Evolutionary conservation across 2,329 filamentous ascomycete species (phyloP).

Genomic region (Bipolaris sorokiniana): DNA sequence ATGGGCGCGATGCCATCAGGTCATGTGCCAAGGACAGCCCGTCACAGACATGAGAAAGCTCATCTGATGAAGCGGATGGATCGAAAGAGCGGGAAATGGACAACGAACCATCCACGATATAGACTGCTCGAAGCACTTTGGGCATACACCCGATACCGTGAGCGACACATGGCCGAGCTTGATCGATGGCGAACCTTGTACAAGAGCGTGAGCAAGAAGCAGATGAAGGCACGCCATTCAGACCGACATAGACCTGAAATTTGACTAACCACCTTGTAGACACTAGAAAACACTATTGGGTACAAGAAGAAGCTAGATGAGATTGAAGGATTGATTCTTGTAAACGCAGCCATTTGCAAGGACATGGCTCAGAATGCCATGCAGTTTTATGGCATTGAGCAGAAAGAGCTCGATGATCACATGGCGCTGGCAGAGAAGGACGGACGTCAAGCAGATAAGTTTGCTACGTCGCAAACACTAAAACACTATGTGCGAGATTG

Average conservation of each 20-base stretch:
- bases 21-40: conserved; percentile 3
- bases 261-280: conserved; percentile 11
- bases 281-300: conserved; percentile 24
- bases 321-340: conserved; percentile 52
- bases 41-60: conserved; percentile 29
- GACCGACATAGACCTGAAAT: background rate
- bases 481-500: conserved; percentile 66
- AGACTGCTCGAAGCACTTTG: conserved; percentile 31
- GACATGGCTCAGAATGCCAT: conserved; percentile 56
- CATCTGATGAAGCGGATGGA: conserved; percentile 29
- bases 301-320: conserved; percentile 53
- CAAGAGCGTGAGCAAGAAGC: conserved; percentile 29
- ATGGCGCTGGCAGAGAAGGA: conserved; percentile 49
- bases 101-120: conserved; percentile 24
- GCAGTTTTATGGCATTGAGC: conserved; percentile 55
- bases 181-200: conserved; percentile 33
- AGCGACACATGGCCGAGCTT: conserved; percentile 29
- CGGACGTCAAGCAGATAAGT: conserved; percentile 50
- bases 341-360: conserved; percentile 57
- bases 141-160: conserved; percentile 26
- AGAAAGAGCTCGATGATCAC: conserved; percentile 55
- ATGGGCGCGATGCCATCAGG: conserved; percentile 19
- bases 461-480: conserved; percentile 59
- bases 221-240: conserved; percentile 26
- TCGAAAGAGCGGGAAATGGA: conserved; percentile 28